A percentile compares a stretch with the other conserved stretches of the same genome.
These are phyloP conservation scores for Poronia punctata DNA, from an alignment of 495 filamentous ascomycete genomes.

Conservation along the genomic window DNA sequence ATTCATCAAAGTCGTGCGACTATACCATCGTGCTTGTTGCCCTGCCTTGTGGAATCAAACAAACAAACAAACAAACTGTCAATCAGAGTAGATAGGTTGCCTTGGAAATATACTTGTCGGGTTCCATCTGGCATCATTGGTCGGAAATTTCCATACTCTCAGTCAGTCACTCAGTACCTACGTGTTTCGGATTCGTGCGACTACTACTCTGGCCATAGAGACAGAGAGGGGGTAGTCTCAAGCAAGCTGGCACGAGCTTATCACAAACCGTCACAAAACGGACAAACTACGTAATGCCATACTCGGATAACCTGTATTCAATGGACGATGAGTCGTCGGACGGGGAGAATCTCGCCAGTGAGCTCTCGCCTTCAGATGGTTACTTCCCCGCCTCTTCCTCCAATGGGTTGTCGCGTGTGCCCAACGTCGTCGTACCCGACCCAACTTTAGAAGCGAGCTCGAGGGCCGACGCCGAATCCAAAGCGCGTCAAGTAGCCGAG, in stretches of 20 bases:
- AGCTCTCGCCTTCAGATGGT: slow-evolving; percentile 36
- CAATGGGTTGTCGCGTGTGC: slow-evolving; percentile 29
- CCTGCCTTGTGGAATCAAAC: too few species aligned
- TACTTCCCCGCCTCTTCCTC: slow-evolving; percentile 34
- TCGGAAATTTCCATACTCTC: too few species aligned
- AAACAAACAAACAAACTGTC: too few species aligned
- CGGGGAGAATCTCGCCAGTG: slow-evolving; percentile 26
- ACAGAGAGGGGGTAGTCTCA: slow-evolving; percentile 27
- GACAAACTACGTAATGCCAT: too few species aligned
- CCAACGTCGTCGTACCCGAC: slow-evolving; percentile 37
- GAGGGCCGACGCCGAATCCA: slow-evolving; percentile 27
- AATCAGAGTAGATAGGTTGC: too few species aligned
- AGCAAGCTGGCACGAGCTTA: slow-evolving; percentile 10
- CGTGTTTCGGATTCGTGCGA: slow-evolving; percentile 17
- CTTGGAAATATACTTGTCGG: too few species aligned
- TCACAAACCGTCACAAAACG: too few species aligned
- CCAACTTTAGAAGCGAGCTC: slow-evolving; percentile 26
- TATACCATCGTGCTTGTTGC: too few species aligned
- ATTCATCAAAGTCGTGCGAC: too few species aligned
- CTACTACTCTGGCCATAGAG: too few species aligned
- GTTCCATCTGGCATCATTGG: too few species aligned
- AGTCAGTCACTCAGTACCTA: too few species aligned
- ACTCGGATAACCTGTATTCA: slow-evolving; percentile 41
- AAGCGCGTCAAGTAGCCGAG: slow-evolving; percentile 32
- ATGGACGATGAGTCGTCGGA: slow-evolving; percentile 28